Percentiles rank a stretch among this genome's conserved stretches.
Evolutionary conservation across 2,329 filamentous ascomycete species (phyloP).

Genomic region (Fusarium sp.): DNA sequence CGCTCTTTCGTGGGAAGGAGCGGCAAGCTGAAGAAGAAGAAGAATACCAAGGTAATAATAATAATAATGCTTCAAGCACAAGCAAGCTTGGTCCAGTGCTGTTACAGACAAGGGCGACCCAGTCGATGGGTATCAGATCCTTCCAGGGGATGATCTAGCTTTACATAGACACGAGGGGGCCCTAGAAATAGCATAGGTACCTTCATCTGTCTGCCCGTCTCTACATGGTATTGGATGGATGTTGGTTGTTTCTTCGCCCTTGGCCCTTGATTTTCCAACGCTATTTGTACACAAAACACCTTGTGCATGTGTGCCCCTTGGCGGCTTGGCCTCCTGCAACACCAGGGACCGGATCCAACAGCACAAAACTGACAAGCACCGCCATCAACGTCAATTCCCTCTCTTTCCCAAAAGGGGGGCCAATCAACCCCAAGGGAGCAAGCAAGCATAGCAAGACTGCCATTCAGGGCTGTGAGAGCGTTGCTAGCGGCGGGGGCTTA

Average conservation of each 20-base stretch:
- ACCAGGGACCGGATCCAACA: slow-evolving; percentile 15
- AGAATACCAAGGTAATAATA: background rate
- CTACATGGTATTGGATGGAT: background rate
- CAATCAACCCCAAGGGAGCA: slow-evolving; percentile 22
- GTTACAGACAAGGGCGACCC: slow-evolving; percentile 33
- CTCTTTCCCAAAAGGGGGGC: slow-evolving; percentile 31
- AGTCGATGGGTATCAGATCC: slow-evolving; percentile 33
- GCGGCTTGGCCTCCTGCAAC: slow-evolving; percentile 14
- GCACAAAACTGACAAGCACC: slow-evolving; percentile 28
- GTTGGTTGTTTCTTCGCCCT: background rate
- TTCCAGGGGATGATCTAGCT: slow-evolving; percentile 11
- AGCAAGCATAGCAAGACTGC: slow-evolving; percentile 9
- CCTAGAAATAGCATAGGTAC: background rate
- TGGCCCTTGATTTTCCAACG: background rate
- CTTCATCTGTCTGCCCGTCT: background rate
- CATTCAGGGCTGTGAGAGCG: slow-evolving; percentile 25
- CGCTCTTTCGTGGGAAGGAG: slow-evolving; percentile 9
- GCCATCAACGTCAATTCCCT: slow-evolving; percentile 21
- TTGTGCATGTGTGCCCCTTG: slow-evolving; percentile 12
- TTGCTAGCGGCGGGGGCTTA: slow-evolving; percentile 27
- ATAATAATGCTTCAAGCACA: background rate
- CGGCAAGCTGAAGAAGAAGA: slow-evolving; percentile 21
- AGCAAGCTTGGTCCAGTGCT: background rate
- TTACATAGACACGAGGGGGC: background rate
- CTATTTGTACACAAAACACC: slow-evolving; percentile 7